A percentile compares a stretch with the other conserved stretches of the same genome.
Conservation (phyloP, 352 stramenopile species). For the Globisporangium emineosum region DNA sequence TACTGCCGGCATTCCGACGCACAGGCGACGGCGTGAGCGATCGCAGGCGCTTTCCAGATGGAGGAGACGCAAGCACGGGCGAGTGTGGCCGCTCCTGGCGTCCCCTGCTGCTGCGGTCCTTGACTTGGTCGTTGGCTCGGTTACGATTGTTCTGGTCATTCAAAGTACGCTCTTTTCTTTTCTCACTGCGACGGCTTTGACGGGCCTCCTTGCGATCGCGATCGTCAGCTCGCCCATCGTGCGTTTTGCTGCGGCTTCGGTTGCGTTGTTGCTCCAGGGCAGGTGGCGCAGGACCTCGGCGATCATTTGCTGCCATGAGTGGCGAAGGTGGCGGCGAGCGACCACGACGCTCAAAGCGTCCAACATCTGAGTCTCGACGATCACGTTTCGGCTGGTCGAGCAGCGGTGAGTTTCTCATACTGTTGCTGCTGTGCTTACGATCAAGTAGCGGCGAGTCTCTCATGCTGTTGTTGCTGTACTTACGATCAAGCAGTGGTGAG, state of each 20-base stretch:
- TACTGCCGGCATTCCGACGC: conserved; percentile 18
- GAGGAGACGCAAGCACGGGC: conserved; percentile 3
- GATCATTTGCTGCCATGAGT: conserved; percentile 17
- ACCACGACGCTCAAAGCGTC: conserved; percentile 4
- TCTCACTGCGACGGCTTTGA: conserved; percentile 15
- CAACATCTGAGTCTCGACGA: conserved; percentile 8
- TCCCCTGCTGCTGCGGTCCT: conserved; percentile 14
- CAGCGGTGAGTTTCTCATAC: background rate
- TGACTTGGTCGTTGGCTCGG: conserved; percentile 26
- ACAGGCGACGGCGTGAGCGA: conserved; percentile 42
- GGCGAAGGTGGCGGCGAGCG: conserved; percentile 32
- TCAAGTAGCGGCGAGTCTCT: conserved; percentile 9
- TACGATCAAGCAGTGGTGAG: conserved; percentile 4
- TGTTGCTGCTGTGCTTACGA: background rate
- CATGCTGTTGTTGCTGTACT: background rate
- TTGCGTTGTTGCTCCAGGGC: conserved; percentile 11
- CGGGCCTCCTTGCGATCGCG: conserved; percentile 7
- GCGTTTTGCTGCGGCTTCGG: conserved; percentile 10
- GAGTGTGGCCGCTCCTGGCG: conserved; percentile 2
- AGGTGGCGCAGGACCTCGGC: background rate
- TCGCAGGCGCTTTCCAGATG: conserved; percentile 17
- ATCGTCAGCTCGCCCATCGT: conserved; percentile 5
- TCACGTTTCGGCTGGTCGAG: conserved; percentile 5
- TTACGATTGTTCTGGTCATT: conserved; percentile 38
- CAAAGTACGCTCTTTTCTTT: conserved; percentile 21